phyloP scores from a whole-genome alignment of 805 yeast genomes.

The Trichomonascus vanleenenianus region DNA sequence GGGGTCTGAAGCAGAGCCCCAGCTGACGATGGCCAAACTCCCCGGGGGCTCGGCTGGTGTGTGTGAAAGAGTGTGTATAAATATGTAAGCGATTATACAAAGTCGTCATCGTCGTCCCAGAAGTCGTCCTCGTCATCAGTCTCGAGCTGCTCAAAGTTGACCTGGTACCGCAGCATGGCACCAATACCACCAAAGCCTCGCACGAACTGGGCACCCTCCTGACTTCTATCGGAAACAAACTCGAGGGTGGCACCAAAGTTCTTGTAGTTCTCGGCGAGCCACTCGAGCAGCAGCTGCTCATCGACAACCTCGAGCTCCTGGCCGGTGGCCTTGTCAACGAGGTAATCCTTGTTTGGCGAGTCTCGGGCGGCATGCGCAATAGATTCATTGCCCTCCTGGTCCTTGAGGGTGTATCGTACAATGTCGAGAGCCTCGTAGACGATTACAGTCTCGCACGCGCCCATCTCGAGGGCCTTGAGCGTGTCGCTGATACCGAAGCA shows the following conservation, averaged over 20 bases:
- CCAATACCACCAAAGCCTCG: constrained; percentile 99
- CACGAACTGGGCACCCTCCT: constrained; percentile 98
- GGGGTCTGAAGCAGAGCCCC: no score
- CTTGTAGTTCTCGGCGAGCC: constrained; percentile 96
- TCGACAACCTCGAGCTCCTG: constrained; percentile 83
- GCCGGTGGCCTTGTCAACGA: constrained; percentile 79
- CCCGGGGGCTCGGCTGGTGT: no score
- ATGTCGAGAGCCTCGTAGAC: constrained; percentile 89
- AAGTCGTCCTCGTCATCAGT: constrained; percentile 87
- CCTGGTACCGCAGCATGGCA: constrained; percentile 90
- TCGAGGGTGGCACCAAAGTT: constrained; percentile 92
- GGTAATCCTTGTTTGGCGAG: constrained; percentile 64
- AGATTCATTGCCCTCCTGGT: constrained; percentile 70
- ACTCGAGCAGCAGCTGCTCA: constrained; percentile 83
- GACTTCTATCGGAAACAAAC: constrained; percentile 91
- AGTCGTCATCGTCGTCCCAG: constrained; percentile 37
- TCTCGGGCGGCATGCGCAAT: constrained; percentile 67
- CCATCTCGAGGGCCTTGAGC: constrained; percentile 88
- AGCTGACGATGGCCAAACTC: no score
- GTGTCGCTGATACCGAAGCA: constrained; percentile 98
- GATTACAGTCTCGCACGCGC: constrained; percentile 89
- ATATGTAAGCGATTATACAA: background rate
- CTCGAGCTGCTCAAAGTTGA: constrained; percentile 90
- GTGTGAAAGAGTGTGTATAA: background rate
- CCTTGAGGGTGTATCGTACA: constrained; percentile 75